Evolutionary conservation across 2,329 filamentous ascomycete genomes (phyloP), one percentile per base, ranked within the genome.

Genomic region (Xenoacremonium recifei): DNA sequence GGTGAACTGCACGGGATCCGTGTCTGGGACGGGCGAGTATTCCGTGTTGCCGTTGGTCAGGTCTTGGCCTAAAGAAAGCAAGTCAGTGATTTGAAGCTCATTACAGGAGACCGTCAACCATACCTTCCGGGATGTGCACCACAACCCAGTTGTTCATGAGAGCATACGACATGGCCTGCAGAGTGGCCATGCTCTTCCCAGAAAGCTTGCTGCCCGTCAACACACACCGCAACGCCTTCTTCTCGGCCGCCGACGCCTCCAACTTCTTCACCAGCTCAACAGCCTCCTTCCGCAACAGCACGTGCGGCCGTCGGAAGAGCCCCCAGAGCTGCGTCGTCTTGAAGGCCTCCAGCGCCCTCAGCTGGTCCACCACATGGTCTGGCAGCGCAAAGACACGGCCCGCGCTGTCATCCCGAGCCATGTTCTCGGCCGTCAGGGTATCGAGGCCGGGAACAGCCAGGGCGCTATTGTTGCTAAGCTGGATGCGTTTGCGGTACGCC

Each of bases 401-500:
- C 9, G 77, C 69, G 37, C 79, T 76, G 23, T 73, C 71, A 21
- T 70, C 66, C 40, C 76, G 70, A 15, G 76, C 65, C 67, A 85
- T 69, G 32, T 75, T 77, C 48, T 76, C 70, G 9, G 67, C 61
- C 11, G 68, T 74, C 40, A 95, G 60, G 36, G 84, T 76, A 45
- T 75, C 68, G 53, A 95, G 73, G 10, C 81, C 86, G 18, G 73
- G 62, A 6, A 97, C 85, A 45, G 85, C 80, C 27, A 96, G 72
- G 37, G 93, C 93, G 69, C 96, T 97, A 66, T 88, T 87, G 70
- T 97, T 99, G 73, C 86, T 92, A 47, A 99, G 81, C 45, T 95
- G 83, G 58, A 99, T 88, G 54, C 88, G 83, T 73, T 95, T 96
- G 52, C 90, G 84, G 62, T 88, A 75, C 20, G 88, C 87, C 69